Percentiles rank a stretch among this genome's conserved stretches.
Evolutionary conservation across 331 rosid genomes (phyloP).

Genomic region (Acacia pycnantha): DNA sequence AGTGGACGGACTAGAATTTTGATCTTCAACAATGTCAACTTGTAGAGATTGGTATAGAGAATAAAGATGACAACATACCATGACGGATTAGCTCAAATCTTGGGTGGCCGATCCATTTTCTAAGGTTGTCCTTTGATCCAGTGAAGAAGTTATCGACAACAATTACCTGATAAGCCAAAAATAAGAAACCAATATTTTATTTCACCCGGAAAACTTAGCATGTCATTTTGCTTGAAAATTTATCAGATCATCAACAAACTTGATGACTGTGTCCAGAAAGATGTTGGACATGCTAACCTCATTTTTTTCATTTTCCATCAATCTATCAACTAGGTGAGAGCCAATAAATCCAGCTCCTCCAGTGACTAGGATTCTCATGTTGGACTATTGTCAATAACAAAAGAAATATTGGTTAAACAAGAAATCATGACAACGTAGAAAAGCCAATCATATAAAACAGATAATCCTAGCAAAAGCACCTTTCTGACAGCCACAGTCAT

Average conservation of each 20-base stretch:
- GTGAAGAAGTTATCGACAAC: slow-evolving; percentile 92
- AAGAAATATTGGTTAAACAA: not conserved
- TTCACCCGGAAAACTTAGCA: not conserved
- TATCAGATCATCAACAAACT: slow-evolving; percentile 14
- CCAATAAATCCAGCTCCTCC: slow-evolving; percentile 99
- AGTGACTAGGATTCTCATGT: slow-evolving; percentile 93
- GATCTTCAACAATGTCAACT: slow-evolving; percentile 8
- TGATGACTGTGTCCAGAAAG: slow-evolving; percentile 5
- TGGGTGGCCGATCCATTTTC: slow-evolving; percentile 89
- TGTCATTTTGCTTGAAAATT: not conserved
- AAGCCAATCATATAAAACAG: not conserved
- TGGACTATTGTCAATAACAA: slow-evolving; percentile 54
- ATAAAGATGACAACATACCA: slow-evolving; percentile 45
- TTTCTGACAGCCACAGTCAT: not conserved
- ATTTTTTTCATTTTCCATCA: slow-evolving; percentile 87
- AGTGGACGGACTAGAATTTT: not conserved
- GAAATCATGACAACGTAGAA: not conserved
- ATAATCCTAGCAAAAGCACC: not conserved
- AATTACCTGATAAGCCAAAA: slow-evolving; percentile 56
- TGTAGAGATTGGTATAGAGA: not conserved
- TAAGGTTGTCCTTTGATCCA: slow-evolving; percentile 94
- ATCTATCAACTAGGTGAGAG: slow-evolving; percentile 82
- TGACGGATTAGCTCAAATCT: slow-evolving; percentile 96
- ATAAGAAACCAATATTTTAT: not conserved
- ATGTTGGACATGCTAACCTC: slow-evolving; percentile 51